These are phyloP conservation scores for Alternaria postmessia DNA, from an alignment of 2,329 filamentous ascomycete genomes.

Conservation along the genomic window DNA sequence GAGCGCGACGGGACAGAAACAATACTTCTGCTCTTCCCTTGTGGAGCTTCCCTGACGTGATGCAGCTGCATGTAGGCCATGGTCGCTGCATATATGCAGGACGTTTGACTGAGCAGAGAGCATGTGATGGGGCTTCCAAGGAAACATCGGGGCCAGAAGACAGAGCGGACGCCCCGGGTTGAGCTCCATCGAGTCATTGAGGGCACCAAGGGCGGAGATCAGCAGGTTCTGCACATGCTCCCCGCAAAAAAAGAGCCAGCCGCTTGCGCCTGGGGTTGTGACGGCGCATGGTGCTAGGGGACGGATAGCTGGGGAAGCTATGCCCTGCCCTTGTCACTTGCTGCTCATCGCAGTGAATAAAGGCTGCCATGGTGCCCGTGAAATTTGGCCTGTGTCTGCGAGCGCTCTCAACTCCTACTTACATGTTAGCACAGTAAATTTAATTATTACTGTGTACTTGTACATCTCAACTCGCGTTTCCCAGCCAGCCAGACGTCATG, in stretches of 20 bases:
- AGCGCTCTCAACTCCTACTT: conserved; percentile 25
- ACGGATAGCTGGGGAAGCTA: conserved; percentile 24
- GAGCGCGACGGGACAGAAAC: conserved; percentile 17
- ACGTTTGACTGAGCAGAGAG: background rate
- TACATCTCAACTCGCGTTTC: conserved; percentile 16
- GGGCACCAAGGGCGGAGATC: conserved; percentile 26
- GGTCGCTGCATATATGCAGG: background rate
- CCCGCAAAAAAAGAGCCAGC: conserved; percentile 22
- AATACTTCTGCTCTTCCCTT: background rate
- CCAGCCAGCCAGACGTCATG: conserved; percentile 42
- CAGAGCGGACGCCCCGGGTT: conserved; percentile 24
- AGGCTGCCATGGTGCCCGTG: conserved; percentile 29
- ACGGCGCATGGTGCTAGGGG: conserved; percentile 21
- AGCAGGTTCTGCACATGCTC: conserved; percentile 28
- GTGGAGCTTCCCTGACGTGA: conserved; percentile 20
- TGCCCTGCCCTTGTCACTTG: conserved; percentile 11
- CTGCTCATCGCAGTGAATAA: conserved; percentile 18
- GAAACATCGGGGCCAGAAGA: conserved; percentile 4
- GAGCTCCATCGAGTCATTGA: conserved; percentile 25
- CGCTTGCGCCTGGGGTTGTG: conserved; percentile 20
- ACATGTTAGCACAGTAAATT: conserved; percentile 19
- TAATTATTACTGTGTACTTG: conserved; percentile 21
- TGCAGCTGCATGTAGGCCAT: conserved; percentile 13
- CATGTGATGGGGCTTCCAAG: background rate
- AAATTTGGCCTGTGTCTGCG: conserved; percentile 10